phyloP scores from a whole-genome alignment of 441 rosid genomes.

The Manihot esculenta region DNA sequence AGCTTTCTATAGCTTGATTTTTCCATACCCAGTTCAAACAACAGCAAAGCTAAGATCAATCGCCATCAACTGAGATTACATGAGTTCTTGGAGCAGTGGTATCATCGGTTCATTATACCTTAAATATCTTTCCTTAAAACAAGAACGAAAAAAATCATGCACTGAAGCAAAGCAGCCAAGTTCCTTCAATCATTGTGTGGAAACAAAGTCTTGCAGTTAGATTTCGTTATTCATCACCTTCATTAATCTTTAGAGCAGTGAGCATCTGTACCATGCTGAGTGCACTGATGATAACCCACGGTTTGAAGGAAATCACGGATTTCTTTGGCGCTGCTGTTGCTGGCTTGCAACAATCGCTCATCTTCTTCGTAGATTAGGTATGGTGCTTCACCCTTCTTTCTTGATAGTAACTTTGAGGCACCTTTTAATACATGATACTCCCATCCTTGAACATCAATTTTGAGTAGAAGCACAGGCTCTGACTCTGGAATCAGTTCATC shows the following conservation, averaged over 20 bases:
- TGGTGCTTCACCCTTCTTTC: conserved; percentile 79
- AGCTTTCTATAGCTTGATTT: not conserved
- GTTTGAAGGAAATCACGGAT: conserved; percentile 61
- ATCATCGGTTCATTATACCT: not conserved
- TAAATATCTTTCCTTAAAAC: not conserved
- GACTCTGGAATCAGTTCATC: conserved; percentile 65
- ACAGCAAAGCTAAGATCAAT: not conserved
- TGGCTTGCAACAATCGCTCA: conserved; percentile 78
- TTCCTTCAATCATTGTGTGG: not conserved
- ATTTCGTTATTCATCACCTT: conserved; percentile 5
- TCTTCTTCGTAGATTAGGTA: conserved; percentile 92
- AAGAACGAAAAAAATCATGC: not conserved
- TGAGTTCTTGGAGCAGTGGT: not conserved
- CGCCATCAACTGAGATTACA: not conserved
- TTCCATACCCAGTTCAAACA: not conserved
- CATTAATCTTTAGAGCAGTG: conserved; percentile 71
- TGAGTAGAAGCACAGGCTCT: conserved; percentile 59
- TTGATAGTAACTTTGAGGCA: conserved; percentile 66
- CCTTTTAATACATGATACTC: conserved; percentile 91
- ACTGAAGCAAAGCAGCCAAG: not conserved
- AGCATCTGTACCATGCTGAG: conserved; percentile 81
- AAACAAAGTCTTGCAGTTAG: not conserved
- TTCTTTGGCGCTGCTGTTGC: conserved; percentile 82
- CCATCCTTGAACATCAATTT: conserved; percentile 99
- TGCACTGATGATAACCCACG: conserved; percentile 68